A percentile compares a stretch with the other conserved stretches of the same genome.
Evolutionary conservation across 345 rosid genomes (phyloP).

Genomic region (Dipteronia dyeriana): DNA sequence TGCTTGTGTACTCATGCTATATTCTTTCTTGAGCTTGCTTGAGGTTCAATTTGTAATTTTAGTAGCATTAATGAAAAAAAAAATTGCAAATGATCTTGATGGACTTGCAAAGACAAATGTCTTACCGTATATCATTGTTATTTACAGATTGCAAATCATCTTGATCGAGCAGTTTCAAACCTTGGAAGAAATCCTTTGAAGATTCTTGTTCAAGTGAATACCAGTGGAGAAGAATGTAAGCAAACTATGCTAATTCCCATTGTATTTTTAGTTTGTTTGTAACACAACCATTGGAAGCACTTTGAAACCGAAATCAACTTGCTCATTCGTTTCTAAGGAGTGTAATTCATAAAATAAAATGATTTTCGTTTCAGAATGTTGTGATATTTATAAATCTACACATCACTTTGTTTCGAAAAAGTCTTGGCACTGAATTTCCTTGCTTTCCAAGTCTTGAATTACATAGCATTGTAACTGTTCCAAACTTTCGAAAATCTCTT

Average conservation of each 20-base stretch:
- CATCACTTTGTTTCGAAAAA: neutral
- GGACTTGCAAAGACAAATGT: neutral
- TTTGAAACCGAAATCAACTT: neutral
- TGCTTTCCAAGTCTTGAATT: neutral
- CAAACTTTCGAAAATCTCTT: neutral
- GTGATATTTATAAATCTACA: neutral
- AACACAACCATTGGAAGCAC: neutral
- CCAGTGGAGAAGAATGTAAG: slow-evolving; percentile 95
- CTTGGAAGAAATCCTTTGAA: slow-evolving; percentile 81
- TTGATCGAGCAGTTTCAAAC: slow-evolving; percentile 68
- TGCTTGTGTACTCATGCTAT: neutral
- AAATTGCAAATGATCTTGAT: neutral
- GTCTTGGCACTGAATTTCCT: neutral
- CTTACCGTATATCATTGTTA: slow-evolving; percentile 9
- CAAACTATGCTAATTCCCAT: slow-evolving; percentile 1
- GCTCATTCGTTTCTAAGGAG: neutral
- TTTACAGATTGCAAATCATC: slow-evolving; percentile 71
- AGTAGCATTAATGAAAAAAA: neutral
- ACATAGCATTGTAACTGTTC: neutral
- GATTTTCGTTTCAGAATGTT: neutral
- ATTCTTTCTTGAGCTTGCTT: neutral
- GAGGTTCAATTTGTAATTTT: neutral
- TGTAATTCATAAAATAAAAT: neutral
- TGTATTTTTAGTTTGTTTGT: neutral
- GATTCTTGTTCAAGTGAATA: slow-evolving; percentile 91